A percentile compares a stretch with the other conserved stretches of the same genome.
Evolutionary conservation across 257 asterid species (phyloP).

Genomic region (Solanum sitiens): DNA sequence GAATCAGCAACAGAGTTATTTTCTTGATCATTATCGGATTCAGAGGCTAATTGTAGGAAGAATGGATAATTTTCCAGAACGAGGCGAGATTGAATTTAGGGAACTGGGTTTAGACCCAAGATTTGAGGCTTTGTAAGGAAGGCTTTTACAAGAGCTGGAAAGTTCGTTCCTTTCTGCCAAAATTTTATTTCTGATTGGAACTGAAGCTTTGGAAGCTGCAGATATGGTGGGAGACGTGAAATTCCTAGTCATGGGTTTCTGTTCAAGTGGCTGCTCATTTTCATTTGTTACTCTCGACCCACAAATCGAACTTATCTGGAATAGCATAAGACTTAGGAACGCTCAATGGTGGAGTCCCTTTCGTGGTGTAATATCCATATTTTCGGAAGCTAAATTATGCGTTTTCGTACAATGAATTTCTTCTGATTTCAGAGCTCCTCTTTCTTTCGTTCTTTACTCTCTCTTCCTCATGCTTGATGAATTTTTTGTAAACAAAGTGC

Average conservation of each 20-base stretch:
- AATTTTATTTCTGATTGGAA: slow-evolving; percentile 35
- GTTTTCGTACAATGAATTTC: neutral
- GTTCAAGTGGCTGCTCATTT: slow-evolving; percentile 24
- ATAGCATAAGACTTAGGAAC: neutral
- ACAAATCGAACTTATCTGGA: neutral
- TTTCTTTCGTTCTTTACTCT: neutral
- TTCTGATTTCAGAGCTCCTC: neutral
- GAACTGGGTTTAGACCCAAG: neutral
- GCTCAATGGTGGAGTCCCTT: neutral
- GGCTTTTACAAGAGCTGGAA: slow-evolving; percentile 2
- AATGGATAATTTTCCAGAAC: neutral
- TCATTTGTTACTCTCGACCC: slow-evolving; percentile 46
- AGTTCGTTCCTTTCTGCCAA: slow-evolving; percentile 39
- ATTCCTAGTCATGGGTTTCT: slow-evolving; percentile 21
- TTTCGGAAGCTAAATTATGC: neutral
- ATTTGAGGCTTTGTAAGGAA: slow-evolving; percentile 1
- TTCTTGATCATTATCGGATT: slow-evolving; percentile 15
- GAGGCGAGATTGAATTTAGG: neutral
- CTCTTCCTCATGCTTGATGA: neutral
- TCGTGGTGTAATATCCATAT: neutral
- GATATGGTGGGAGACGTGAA: slow-evolving; percentile 62
- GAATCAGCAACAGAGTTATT: slow-evolving; percentile 5
- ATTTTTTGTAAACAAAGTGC: neutral
- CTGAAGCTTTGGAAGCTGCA: slow-evolving; percentile 42
- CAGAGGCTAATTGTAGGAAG: slow-evolving; percentile 4